Conservation (phyloP, 1,139 yeast genomes). For the Sugiyamaella sp. region DNA sequence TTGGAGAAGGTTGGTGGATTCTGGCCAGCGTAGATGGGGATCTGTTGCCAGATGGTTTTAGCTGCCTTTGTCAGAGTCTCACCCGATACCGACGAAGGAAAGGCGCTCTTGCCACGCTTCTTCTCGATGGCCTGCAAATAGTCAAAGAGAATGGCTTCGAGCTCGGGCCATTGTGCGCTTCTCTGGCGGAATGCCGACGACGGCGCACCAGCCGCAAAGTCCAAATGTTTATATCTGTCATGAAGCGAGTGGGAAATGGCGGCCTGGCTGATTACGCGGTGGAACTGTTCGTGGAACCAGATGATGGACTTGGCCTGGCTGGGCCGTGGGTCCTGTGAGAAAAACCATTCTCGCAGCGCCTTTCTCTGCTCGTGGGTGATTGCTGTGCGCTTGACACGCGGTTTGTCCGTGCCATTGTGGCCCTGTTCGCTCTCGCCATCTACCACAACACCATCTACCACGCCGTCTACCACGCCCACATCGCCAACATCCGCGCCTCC, state of each 20-base stretch:
- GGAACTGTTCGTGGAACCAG: constrained; percentile 20
- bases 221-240: constrained; percentile 22
- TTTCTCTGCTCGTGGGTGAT: constrained; percentile 24
- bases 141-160: constrained; percentile 23
- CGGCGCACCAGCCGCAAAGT: constrained; percentile 24
- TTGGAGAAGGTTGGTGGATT: constrained; percentile 22
- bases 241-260: constrained; percentile 24
- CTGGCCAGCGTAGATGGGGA: constrained; percentile 21
- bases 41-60: constrained; percentile 18
- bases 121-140: constrained; percentile 22
- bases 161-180: constrained; percentile 24
- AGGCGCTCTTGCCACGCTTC: constrained; percentile 19
- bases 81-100: constrained; percentile 21
- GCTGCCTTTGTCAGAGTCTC: constrained; percentile 23
- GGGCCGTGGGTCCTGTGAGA: constrained; percentile 23
- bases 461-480: neutral
- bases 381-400: constrained; percentile 22
- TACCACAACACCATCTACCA: neutral
- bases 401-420: constrained; percentile 1
- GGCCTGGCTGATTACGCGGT: constrained; percentile 20
- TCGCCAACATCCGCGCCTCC: neutral
- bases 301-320: constrained; percentile 21
- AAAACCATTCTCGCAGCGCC: constrained; percentile 23
- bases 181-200: constrained; percentile 21
- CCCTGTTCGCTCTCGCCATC: neutral